A percentile compares a stretch with the other conserved stretches of the same genome.
Evolutionary conservation across 2,329 filamentous ascomycete species (phyloP).

Genomic region (Emydomyces testavorans): DNA sequence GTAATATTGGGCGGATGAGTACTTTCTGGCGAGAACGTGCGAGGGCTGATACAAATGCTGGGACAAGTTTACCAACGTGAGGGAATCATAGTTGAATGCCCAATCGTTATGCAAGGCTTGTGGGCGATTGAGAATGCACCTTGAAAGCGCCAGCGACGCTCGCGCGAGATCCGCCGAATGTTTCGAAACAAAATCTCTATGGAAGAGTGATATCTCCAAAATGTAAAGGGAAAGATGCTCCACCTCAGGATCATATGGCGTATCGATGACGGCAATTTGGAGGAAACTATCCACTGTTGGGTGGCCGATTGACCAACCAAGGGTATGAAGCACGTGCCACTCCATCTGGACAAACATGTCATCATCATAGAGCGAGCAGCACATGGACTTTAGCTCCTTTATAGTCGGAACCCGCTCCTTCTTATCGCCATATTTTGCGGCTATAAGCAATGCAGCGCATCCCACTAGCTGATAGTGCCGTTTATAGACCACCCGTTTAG

Average conservation of each 20-base stretch:
- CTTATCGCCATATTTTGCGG: conserved; percentile 96
- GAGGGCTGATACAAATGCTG: conserved; percentile 58
- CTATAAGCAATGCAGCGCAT: conserved; percentile 88
- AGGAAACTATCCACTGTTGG: conserved; percentile 92
- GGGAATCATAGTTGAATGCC: conserved; percentile 46
- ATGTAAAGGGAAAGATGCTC: conserved; percentile 94
- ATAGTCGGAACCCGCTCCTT: conserved; percentile 98
- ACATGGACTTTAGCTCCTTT: conserved; percentile 96
- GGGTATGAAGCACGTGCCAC: conserved; percentile 95
- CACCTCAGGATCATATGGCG: conserved; percentile 65
- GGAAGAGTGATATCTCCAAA: conserved; percentile 87
- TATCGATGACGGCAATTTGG: conserved; percentile 70
- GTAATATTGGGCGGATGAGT: conserved; percentile 54
- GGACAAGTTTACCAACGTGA: conserved; percentile 48
- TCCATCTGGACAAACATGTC: conserved; percentile 99
- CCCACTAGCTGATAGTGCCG: conserved; percentile 97
- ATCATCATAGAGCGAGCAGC: conserved; percentile 93
- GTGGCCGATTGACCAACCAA: conserved; percentile 93
- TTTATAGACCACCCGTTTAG: conserved; percentile 94
- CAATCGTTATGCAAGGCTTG: conserved; percentile 67
- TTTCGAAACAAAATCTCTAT: conserved; percentile 91
- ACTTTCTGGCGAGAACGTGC: conserved; percentile 56
- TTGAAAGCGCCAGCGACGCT: conserved; percentile 71
- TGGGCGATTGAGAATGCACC: conserved; percentile 70
- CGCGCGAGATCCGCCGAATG: conserved; percentile 84